Base-by-base conservation (phyloP, 495 filamentous ascomycete genomes). In the Penicillium manginii region DNA sequence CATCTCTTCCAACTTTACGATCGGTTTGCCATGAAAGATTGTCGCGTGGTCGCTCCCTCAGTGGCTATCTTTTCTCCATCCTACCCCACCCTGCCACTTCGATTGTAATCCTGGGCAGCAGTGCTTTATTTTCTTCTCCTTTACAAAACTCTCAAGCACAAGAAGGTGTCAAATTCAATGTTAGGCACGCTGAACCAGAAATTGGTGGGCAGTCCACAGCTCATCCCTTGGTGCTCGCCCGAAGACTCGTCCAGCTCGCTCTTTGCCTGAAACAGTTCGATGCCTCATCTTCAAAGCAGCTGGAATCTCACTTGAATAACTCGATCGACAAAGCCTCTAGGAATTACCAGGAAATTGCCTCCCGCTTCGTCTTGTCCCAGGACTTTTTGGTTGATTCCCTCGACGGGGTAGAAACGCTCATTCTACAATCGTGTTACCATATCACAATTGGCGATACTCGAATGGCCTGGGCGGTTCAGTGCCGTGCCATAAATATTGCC, bases 351-450 rank as follows among this genome's bases (percentile, higher is more conserved):
- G 59, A 68, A 9, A 54, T 65, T 0, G 74, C 81, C 15, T 68
- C 67, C 14, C 61, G 74, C 12, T 64, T 76, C 17, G 73, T 83
- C 8, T 76, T 75, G 17, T 80, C 75, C 17, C 78, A 83, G 39
- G 81, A 86, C 47, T 76, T 76, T 42, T 61, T 84, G 0, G 61
- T 84, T 2, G 68, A 67, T n/a, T 79, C 75, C 1, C 54, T 83
- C 0, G 78, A 83, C 18, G 80, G 79, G 1, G 58, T 85, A n/a
- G 78, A 83, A 57, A 81, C 74, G 53, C 55, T 81, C 18, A 56
- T 78, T 19, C 59, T 85, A 4, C 69, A 74, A 59, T 65, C 64
- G 4, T 77, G 78, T 33, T 75, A 75, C 46, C 69, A 79, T 52
- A 60, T 73, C 18, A 77, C 80, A 19, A 66, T 70, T 10, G 81